These are phyloP conservation scores for Aspergillus pseudoviridinutans DNA, from an alignment of 2,329 filamentous ascomycete genomes.

Conservation along the genomic window DNA sequence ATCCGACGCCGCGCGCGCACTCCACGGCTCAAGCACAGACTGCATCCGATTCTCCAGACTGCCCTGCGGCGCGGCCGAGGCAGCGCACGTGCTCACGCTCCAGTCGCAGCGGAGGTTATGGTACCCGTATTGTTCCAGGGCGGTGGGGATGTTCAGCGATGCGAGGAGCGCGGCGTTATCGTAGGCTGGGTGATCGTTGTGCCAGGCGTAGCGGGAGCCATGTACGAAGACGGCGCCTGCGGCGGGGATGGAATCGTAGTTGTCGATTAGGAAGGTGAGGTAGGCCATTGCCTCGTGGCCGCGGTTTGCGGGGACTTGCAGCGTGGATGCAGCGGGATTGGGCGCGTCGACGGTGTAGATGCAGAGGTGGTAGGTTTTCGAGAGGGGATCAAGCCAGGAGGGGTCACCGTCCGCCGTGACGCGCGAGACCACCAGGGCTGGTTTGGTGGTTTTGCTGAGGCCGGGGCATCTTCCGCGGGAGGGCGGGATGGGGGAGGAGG, in stretches of 20 bases:
- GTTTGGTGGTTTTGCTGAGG: conserved; percentile 36
- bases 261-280: conserved; percentile 47
- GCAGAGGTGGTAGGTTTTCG: conserved; percentile 43
- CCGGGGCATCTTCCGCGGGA: conserved; percentile 43
- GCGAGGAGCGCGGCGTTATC: conserved; percentile 43
- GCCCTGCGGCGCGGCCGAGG: conserved; percentile 35
- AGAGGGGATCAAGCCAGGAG: conserved; percentile 41
- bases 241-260: conserved; percentile 39
- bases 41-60: conserved; percentile 39
- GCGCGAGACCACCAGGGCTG: conserved; percentile 44
- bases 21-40: conserved; percentile 41
- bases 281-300: conserved; percentile 48
- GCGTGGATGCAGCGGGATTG: conserved; percentile 18
- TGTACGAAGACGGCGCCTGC: conserved; percentile 43
- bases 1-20: conserved; percentile 39
- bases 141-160: conserved; percentile 36
- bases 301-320: conserved; percentile 45
- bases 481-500: conserved; percentile 32
- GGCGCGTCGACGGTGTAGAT: conserved; percentile 42
- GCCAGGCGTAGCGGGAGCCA: conserved; percentile 43
- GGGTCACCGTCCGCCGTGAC: conserved; percentile 40
- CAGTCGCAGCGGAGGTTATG: conserved; percentile 51
- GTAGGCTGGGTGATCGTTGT: conserved; percentile 43
- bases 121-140: conserved; percentile 40
- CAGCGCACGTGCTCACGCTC: conserved; percentile 42